Evolutionary conservation across 2,329 filamentous ascomycete genomes (phyloP).

Genomic region (Cladosporium sp.): DNA sequence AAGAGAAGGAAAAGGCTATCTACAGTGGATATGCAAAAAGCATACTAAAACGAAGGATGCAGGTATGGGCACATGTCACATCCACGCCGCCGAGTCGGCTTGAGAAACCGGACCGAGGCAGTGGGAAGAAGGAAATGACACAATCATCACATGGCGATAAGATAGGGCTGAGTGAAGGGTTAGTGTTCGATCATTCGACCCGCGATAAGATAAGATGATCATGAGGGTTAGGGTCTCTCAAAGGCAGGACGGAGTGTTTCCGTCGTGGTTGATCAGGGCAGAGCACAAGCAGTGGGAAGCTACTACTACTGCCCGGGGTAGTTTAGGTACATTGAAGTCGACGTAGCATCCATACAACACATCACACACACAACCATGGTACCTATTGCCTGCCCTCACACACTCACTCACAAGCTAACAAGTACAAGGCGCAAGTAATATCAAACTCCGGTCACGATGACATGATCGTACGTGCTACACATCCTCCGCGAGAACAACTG

Average conservation of each 20-base stretch:
- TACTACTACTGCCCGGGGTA: conserved; percentile 6
- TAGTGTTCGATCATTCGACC: not conserved
- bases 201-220: not conserved
- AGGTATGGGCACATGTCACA: conserved; percentile 22
- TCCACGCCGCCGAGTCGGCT: conserved; percentile 1
- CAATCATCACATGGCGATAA: not conserved
- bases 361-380: conserved; percentile 22
- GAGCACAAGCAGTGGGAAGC: conserved; percentile 1
- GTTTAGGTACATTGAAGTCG: not conserved
- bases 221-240: not conserved
- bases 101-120: not conserved
- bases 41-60: not conserved
- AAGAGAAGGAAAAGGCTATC: not conserved
- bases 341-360: conserved; percentile 19
- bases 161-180: not conserved
- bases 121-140: not conserved
- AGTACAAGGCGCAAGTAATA: conserved; percentile 70
- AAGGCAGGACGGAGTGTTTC: not conserved
- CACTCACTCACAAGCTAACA: conserved; percentile 15
- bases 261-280: not conserved
- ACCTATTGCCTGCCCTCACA: not conserved
- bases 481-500: conserved; percentile 18
- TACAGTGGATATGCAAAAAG: not conserved
- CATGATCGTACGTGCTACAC: conserved; percentile 82
- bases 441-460: conserved; percentile 92